Conservation (phyloP, 331 rosid genomes). For the Ulmus americana region DNA sequence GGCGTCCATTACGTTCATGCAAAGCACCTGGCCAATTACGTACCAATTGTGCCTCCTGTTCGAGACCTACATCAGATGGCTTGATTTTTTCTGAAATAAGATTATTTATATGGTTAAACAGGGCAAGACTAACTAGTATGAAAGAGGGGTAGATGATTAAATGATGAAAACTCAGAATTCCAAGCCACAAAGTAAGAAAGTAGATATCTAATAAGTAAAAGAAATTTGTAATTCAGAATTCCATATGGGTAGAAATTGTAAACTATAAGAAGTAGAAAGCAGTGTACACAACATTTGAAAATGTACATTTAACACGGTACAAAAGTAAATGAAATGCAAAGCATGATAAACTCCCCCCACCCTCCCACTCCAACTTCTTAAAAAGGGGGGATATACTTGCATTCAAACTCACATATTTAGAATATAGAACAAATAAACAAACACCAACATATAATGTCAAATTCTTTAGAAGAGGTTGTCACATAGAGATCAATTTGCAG, state of each 20-base stretch:
- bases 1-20: constrained; percentile 55
- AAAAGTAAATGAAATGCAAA: no score
- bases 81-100: constrained; percentile 75
- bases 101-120: constrained; percentile 24
- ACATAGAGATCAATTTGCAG: background rate
- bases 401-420: no score
- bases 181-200: background rate
- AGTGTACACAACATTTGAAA: background rate
- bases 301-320: background rate
- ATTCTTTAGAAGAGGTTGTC: background rate
- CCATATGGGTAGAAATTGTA: background rate
- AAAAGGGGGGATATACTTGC: no score
- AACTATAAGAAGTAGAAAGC: background rate
- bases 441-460: background rate
- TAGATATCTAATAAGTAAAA: background rate
- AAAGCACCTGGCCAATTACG: constrained; percentile 62
- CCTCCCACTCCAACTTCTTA: no score
- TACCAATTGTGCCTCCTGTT: constrained; percentile 86
- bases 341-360: no score
- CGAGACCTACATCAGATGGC: constrained; percentile 93
- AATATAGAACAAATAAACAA: background rate
- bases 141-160: background rate
- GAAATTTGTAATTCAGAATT: background rate
- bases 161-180: constrained; percentile 6
- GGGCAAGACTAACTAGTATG: constrained; percentile 15